Conservation (phyloP, 345 rosid species). For the Aquilaria sinensis region DNA sequence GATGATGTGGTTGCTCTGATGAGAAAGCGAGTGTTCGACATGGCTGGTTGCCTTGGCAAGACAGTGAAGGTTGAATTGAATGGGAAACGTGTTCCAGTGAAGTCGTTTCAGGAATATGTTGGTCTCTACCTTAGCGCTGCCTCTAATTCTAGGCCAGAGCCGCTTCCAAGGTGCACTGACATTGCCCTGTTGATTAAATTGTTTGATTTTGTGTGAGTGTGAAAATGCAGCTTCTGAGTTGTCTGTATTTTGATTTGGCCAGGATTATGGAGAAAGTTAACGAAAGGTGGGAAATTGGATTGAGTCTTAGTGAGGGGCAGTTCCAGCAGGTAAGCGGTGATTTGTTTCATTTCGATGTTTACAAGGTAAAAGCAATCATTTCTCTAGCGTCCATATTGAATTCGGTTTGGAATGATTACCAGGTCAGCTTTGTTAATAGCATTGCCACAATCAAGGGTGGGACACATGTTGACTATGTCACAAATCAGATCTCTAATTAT, state of each 20-base stretch:
- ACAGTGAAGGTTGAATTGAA: conserved; percentile 85
- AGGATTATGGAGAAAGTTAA: conserved; percentile 68
- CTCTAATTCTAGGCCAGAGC: conserved; percentile 23
- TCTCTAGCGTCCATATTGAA: neutral
- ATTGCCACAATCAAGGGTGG: conserved; percentile 97
- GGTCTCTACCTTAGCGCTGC: conserved; percentile 57
- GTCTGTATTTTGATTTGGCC: conserved; percentile 15
- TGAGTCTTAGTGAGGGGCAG: conserved; percentile 82
- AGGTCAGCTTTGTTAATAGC: conserved; percentile 92
- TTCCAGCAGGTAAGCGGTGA: conserved; percentile 69
- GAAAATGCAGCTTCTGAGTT: conserved; percentile 5
- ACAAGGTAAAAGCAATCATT: neutral
- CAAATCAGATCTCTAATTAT: conserved; percentile 81
- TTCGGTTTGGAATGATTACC: conserved; percentile 11
- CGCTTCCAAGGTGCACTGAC: conserved; percentile 50
- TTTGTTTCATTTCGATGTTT: neutral
- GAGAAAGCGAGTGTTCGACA: conserved; percentile 82
- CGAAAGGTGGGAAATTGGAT: conserved; percentile 91
- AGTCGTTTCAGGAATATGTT: conserved; percentile 75
- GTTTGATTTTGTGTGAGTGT: neutral
- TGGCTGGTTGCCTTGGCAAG: conserved; percentile 97
- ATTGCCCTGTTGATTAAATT: neutral
- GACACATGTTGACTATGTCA: conserved; percentile 91
- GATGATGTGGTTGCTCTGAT: conserved; percentile 91
- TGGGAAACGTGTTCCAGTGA: conserved; percentile 64